These are phyloP conservation scores for Globisporangium okanoganense DNA, from an alignment of 352 stramenopile genomes.

Conservation along the genomic window DNA sequence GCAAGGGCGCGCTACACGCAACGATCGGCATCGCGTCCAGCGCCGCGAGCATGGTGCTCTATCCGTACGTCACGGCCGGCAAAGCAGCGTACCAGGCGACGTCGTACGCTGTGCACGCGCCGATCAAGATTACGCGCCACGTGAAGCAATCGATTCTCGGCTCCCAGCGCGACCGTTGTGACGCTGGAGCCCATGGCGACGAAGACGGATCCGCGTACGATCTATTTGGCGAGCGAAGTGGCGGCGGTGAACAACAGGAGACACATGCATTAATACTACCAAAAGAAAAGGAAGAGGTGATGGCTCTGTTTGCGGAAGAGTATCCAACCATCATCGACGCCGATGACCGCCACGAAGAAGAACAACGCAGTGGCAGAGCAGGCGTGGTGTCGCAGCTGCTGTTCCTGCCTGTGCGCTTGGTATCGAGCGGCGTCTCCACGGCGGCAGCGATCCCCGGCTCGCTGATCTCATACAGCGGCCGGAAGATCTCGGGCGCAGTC, in stretches of 20 bases:
- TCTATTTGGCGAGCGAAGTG: conserved; percentile 45
- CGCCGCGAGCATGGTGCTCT: conserved; percentile 56
- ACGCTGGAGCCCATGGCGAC: not conserved
- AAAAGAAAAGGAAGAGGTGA: not conserved
- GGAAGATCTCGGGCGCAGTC: conserved; percentile 53
- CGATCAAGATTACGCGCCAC: conserved; percentile 51
- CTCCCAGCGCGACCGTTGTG: not conserved
- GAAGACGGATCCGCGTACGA: conserved; percentile 18
- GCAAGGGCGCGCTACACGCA: conserved; percentile 28
- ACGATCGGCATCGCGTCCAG: conserved; percentile 54
- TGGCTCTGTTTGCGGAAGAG: conserved; percentile 12
- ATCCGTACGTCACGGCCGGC: conserved; percentile 56
- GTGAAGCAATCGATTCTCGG: conserved; percentile 36
- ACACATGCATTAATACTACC: not conserved
- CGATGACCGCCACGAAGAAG: not conserved
- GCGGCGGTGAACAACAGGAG: conserved; percentile 7
- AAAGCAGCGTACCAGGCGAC: conserved; percentile 55
- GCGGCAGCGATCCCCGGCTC: conserved; percentile 46
- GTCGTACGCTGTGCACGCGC: conserved; percentile 49
- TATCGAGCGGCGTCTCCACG: conserved; percentile 53
- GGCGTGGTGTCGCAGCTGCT: conserved; percentile 52
- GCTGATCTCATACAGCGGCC: conserved; percentile 47
- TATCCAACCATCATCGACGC: conserved; percentile 8
- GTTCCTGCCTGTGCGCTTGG: conserved; percentile 52
- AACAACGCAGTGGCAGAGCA: not conserved